phyloP scores from a whole-genome alignment of 805 yeast genomes.

The Lachancea quebecensis region DNA sequence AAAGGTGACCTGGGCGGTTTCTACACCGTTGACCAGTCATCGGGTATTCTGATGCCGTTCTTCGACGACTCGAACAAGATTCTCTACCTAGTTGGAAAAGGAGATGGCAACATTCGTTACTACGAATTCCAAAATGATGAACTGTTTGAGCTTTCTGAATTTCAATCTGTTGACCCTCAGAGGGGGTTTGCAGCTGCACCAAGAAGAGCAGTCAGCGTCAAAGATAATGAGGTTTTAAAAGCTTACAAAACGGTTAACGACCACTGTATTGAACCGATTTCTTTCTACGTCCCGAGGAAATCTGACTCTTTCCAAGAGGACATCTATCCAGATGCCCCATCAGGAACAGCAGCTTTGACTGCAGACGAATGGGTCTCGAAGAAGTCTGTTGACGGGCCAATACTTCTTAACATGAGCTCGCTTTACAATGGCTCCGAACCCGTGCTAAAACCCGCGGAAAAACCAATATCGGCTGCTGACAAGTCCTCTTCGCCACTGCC shows the following conservation, averaged over 20 bases:
- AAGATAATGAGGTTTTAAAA: conserved; percentile 77
- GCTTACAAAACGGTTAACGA: conserved; percentile 87
- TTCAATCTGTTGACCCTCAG: conserved; percentile 83
- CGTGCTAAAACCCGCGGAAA: conserved; percentile 22
- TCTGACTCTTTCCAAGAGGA: conserved; percentile 90
- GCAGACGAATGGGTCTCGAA: conserved; percentile 80
- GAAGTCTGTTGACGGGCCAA: conserved; percentile 74
- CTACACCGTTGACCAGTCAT: conserved; percentile 75
- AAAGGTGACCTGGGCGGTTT: conserved; percentile 89
- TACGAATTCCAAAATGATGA: conserved; percentile 84
- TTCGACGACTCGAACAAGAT: conserved; percentile 76
- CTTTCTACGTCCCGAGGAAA: conserved; percentile 90
- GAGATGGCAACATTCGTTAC: conserved; percentile 95
- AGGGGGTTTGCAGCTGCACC: conserved; percentile 93
- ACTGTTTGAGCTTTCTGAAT: conserved; percentile 80
- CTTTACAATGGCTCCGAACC: conserved; percentile 72
- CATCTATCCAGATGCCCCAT: conserved; percentile 86
- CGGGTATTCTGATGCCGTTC: conserved; percentile 90
- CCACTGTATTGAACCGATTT: conserved; percentile 76
- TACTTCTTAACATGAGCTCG: conserved; percentile 66
- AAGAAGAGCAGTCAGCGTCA: conserved; percentile 67
- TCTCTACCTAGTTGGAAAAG: conserved; percentile 90
- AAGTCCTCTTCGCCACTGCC: too few species aligned
- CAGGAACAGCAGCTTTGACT: conserved; percentile 66
- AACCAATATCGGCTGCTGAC: too few species aligned